Base-by-base conservation (phyloP, 2,329 filamentous ascomycete genomes). In the Exophiala aquamarina region DNA sequence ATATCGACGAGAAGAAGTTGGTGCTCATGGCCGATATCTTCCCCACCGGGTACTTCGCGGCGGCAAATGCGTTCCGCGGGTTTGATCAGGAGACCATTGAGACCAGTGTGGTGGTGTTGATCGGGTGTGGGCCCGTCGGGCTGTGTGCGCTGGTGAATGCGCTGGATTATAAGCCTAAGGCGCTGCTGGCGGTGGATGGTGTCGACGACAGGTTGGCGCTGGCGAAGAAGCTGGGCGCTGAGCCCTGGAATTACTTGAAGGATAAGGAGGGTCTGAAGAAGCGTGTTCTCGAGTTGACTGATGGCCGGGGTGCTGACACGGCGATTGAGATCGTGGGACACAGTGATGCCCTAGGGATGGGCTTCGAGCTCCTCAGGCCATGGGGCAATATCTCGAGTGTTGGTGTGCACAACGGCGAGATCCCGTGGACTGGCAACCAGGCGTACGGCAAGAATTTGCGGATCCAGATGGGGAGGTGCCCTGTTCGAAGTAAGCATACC, bases 11-110 rank as follows among this genome's bases (percentile, higher is more conserved):
- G 57, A 79, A 86, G 55, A 82, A 82, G 28, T 75, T 94, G 39
- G 82, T 94, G 5, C 77, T 95, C 19, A 95, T 95, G 90, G 89
- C 88, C 13, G 90, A 95, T 63, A 94, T 95, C 60, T 95, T 93
- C 67, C 90, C 90, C 1, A 89, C 84, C 0, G 71, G 91, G 6
- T 95, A 82, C 70, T 95, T 91, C 59, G 90, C 88, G 5, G 87
- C 87, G 3, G 77, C 78, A 47, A 93, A 89, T 61, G 91, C 83
- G 5, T 85, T 95, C 66, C 79, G 80, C 47, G 70, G 84, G 61
- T 74, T 84, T 31, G 73, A 70, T 9, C 62, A 63, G 11, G 75
- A 82, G 51, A 75, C 83, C 46, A 78, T 84, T 41, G 68, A 74
- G 14, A 79, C 88, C 37, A 80, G 83, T 50, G 87, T 84, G 0